Evolutionary conservation across 2,329 filamentous ascomycete genomes (phyloP), one percentile per base, ranked within the genome.

Genomic region (Curvularia sp.): DNA sequence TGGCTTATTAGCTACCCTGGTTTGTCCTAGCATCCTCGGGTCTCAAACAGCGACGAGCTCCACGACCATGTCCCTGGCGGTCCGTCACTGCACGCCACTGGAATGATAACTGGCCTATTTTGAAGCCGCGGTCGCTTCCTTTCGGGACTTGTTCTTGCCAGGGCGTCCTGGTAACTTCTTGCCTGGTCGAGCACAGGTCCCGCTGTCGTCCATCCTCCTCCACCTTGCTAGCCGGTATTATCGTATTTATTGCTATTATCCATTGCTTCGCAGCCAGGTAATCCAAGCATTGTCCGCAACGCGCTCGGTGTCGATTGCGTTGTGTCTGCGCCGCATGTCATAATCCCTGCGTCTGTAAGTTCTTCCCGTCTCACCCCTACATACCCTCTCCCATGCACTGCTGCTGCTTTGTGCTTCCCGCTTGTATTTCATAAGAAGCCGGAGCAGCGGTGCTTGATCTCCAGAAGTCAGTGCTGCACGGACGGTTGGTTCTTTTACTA

Each of bases 381-480:
- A 55, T 60, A 59, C 57, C 18, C 30, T 66, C 62, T 65, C 64
- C 63, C 62, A 64, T 71, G 64, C 67, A 64, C 62, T 69, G 65
- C 58, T 69, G 26, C 71, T 54, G 35, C 42, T 44, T 58, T 61
- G 48, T 58, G 64, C 68, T 68, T 72, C 73, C 73, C 69, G 69
- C 35, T 65, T 74, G 66, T 69, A 64, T 60, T 66, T 68, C 66
- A 71, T 63, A 67, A 70, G 66, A 66, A 69, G 67, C 74, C 71
- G 72, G 68, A 72, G 61, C 58, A 64, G 55, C 58, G 67, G 68
- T 71, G 69, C 67, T 73, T 65, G 71, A 70, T 75, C 72, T 68
- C 71, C 73, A 74, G 71, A 75, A 71, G 69, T 73, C 74, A 75
- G 70, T 67, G 71, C 73, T 77, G 74, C 73, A 77, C 72, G 71